A percentile compares a stretch with the other conserved stretches of the same genome.
phyloP scores from a whole-genome alignment of 2,329 filamentous ascomycete genomes.

The Xylaria hypoxylon region DNA sequence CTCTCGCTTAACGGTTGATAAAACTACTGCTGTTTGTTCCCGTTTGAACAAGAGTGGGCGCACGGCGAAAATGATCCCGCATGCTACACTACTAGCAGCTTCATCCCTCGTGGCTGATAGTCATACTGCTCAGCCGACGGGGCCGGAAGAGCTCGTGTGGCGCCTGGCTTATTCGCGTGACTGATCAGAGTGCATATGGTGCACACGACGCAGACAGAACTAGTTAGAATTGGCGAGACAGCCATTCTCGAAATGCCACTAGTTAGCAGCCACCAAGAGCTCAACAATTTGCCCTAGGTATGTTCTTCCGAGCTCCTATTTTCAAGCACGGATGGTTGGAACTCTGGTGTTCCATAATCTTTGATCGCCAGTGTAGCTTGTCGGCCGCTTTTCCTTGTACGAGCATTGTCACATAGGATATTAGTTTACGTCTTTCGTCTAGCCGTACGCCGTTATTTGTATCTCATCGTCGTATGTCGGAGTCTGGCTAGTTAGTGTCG shows the following conservation, averaged over 20 bases:
- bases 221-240: too few species aligned
- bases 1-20: background rate
- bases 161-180: background rate
- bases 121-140: background rate
- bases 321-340: background rate
- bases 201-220: background rate
- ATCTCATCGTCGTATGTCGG: conserved; percentile 10
- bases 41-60: background rate
- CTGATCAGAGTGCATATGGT: background rate
- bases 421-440: conserved; percentile 20
- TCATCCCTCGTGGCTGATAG: background rate
- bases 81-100: background rate
- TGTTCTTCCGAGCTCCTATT: background rate
- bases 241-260: too few species aligned
- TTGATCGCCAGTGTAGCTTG: background rate
- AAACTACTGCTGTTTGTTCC: background rate
- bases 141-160: background rate
- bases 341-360: background rate
- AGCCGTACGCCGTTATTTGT: conserved; percentile 14
- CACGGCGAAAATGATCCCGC: background rate
- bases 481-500: background rate
- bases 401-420: background rate
- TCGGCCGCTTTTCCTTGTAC: background rate
- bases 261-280: too few species aligned
- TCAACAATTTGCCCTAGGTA: too few species aligned